Evolutionary conservation across 2,329 filamentous ascomycete species (phyloP), one percentile per base, ranked within the genome.

Genomic region (Akanthomyces uredinophilus): DNA sequence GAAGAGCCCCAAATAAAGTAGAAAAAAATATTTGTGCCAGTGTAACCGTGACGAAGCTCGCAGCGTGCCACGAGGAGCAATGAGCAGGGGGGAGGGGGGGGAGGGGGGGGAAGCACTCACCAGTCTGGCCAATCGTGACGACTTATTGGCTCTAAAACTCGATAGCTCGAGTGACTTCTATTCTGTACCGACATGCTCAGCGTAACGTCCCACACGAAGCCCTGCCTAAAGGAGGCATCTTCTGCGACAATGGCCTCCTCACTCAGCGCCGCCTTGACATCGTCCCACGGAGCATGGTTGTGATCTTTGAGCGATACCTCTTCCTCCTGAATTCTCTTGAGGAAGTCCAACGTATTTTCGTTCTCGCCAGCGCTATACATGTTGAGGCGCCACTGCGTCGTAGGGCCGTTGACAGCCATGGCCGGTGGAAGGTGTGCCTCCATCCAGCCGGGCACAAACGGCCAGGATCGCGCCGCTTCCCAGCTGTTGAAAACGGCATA

Each of bases 161-260:
- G 61, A 43, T 70, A 71, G 18, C 63, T 65, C 2, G 65, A 55
- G 16, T 65, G 64, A 7, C 63, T 59, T 1, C 63, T 64, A 7
- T 61, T 64, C 0, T 65, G 65, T 6, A 66, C 56, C 5, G 64
- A 63, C 54, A 74, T 66, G 5, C 70, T 71, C 37, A 76, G 67
- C 8, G 70, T 74, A 2, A 76, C 65, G 59, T 77, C 75, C 75
- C 74, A 77, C 10, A 76, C 73, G 57, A 77, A 75, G 2, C 70
- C 67, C 53, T 77, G 75, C 27, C 74, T 68, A 37, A 70, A 75
- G 1, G 74, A 74, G 0, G 73, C 75, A 2, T 73, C 68, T 4
- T 68, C 63, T 0, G 72, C 74, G 22, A 69, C 64, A 11, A 61
- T 63, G 0, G 69, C 74, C 59, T 77, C 74, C 29, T 75, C 74